Evolutionary conservation across 352 stramenopile genomes (phyloP), one percentile per base, ranked within the genome.

Genomic region (Blastocystis sp.): DNA sequence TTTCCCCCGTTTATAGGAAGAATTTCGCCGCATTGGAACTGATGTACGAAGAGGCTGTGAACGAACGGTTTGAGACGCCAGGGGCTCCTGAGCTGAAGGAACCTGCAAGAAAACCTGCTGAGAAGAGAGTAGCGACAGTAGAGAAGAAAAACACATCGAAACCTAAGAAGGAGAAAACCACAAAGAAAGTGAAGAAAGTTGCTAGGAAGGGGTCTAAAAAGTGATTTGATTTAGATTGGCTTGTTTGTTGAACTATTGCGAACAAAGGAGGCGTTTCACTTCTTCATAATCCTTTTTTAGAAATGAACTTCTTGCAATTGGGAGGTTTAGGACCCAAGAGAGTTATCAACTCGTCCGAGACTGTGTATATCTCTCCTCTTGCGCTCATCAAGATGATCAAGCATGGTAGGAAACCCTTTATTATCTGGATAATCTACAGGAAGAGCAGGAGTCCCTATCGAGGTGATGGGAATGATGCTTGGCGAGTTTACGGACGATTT

Each of bases 401-500:
- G 91, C 97, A 99, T 92, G 97, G 94, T 94, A 79, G 13, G 50
- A 24, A 13, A 53, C 34, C 45, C 2, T 39, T 18, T 3, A 59
- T 13, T 11, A 41, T 13, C 26, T 76, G 2, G 9, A 55, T 56
- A 76, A 53, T 76, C 56, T 85, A 64, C 70, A 85, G 75, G 94
- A 30, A 95, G 97, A 18, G 96, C 97, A 8, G 97, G 97, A 54
- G 97, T 99, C 54, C 97, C 97, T n/a, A 99, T 99, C 96, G 97
- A 99, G 93, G 97, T 99, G 18, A 99, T 99, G 97, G 97, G 97
- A 1, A 93, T 99, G n/a, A 99, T 99, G 97, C 94, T 99, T 41
- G 97, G 97, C 59, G 95, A 99, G 91, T 99, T 99, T 91, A 96
- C 99, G 26, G 97, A 99, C 90, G 97, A 99, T 91, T 99, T 99